Base-by-base conservation (phyloP, 225 moss, liverwort and hornwort genomes). In the Polytrichum formosum region DNA sequence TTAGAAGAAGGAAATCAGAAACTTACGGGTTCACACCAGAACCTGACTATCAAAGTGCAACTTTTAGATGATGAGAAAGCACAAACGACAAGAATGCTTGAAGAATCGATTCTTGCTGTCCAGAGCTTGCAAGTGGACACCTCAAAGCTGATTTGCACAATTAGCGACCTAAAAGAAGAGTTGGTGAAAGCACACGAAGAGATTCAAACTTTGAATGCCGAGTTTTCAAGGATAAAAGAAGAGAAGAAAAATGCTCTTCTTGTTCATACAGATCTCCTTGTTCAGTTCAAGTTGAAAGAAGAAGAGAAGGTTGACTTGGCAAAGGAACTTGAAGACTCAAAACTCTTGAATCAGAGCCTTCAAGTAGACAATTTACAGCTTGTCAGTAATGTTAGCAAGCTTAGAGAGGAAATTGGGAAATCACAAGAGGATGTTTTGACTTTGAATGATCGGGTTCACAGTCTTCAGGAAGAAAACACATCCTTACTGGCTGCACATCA, bases 241-340 rank as follows among this genome's bases (percentile, higher is more conserved):
- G 75, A 72, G 37, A 82, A 82, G 18, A 58, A 72, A 17, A 75
- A 20, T 9, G 55, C 7, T 46, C 6, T 60, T 18, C 68, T 37
- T 65, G 60, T 60, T 68, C 65, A 74, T 13, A 20, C 46, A 29
- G 69, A 75, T 20, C 55, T 78, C 17, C 54, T 72, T 70, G 46
- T 64, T 54, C 64, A 64, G 70, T 21, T 78, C 21, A 68, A 73
- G 26, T 59, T 61, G 55, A 19, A 71, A 65, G 65, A 27, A 20
- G 77, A 82, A 60, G 74, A 78, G 63, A 82, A 68, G 64, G 54
- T 58, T 23, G 56, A 68, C 53, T 26, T 81, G 64, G 60, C 65
- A 35, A 54, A 71, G 64, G 23, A 53, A 31, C 77, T 81, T 27
- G 77, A 65, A 67, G 71, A 63, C 17, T 74, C 63, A 56, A 77